These are phyloP conservation scores for Dianthus caryophyllus DNA, from an alignment of 148 eudicot species.

Conservation along the genomic window DNA sequence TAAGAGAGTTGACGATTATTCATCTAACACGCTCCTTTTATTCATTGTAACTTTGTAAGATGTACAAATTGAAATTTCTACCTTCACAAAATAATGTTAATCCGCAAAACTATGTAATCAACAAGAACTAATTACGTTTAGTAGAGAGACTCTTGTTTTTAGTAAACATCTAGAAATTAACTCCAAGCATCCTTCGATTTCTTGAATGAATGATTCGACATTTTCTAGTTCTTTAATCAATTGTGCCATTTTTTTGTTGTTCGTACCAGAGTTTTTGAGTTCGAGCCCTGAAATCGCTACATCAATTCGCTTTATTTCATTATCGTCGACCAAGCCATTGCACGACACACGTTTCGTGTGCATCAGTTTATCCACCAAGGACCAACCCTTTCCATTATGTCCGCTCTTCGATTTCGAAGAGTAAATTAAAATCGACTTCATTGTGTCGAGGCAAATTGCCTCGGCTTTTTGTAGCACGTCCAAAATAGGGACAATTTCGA, in stretches of 20 bases:
- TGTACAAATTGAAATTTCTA: too few relatives aligned
- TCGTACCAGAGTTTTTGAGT: constrained; percentile 3
- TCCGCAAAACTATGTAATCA: not conserved
- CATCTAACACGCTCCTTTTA: too few relatives aligned
- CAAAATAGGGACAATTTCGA: not conserved
- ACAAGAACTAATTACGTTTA: constrained; percentile 32
- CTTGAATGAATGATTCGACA: constrained; percentile 19
- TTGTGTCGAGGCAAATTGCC: constrained; percentile 7
- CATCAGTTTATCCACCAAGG: constrained; percentile 25
- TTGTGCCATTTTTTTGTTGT: not conserved
- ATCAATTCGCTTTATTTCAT: constrained; percentile 17
- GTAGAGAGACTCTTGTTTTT: constrained; percentile 41
- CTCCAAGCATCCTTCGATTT: constrained; percentile 33
- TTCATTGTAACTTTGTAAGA: too few relatives aligned
- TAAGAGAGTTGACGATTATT: too few relatives aligned
- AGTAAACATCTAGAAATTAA: constrained; percentile 32
- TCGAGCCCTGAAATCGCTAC: not conserved
- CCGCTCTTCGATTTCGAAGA: constrained; percentile 10
- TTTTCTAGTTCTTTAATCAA: constrained; percentile 19
- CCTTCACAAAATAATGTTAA: constrained; percentile 6
- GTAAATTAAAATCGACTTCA: constrained; percentile 21
- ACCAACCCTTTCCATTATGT: constrained; percentile 22
- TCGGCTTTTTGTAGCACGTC: constrained; percentile 24
- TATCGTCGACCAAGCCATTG: not conserved
- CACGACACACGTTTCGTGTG: constrained; percentile 14